Conservation (phyloP, 78 protist genomes). For the Reticulomyxa filosa region DNA sequence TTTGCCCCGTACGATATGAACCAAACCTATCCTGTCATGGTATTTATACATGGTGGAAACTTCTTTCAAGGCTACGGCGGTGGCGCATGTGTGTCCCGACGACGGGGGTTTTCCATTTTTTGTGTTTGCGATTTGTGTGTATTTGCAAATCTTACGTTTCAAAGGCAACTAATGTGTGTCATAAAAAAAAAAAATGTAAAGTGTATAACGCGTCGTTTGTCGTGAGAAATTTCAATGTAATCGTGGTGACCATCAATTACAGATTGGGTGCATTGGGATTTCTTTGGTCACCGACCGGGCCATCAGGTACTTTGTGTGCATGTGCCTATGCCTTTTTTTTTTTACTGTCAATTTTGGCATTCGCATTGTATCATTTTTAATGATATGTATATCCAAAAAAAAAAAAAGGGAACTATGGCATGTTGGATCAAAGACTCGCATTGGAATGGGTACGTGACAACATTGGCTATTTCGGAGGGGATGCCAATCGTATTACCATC, state of each 20-base stretch:
- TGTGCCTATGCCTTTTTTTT: too few species aligned
- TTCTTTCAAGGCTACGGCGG: background rate
- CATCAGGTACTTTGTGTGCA: too few species aligned
- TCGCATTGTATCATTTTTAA: too few species aligned
- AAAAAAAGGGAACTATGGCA: conserved; percentile 23
- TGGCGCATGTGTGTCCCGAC: too few species aligned
- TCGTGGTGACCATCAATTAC: background rate
- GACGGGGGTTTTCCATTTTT: too few species aligned
- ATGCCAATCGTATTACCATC: background rate
- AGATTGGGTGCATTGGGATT: conserved; percentile 3
- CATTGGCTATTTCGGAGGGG: conserved; percentile 32
- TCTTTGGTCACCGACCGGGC: too few species aligned
- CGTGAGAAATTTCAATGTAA: background rate
- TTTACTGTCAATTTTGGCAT: too few species aligned
- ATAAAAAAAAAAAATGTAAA: background rate
- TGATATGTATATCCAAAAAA: background rate
- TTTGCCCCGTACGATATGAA: background rate
- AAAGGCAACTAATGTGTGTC: background rate
- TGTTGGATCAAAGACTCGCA: conserved; percentile 18
- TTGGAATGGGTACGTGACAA: conserved; percentile 21
- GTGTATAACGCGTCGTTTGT: background rate
- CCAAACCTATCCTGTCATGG: background rate
- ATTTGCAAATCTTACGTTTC: background rate
- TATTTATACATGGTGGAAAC: background rate
- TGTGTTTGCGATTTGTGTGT: too few species aligned